Percentiles rank a stretch among this genome's conserved stretches.
Evolutionary conservation across 345 rosid genomes (phyloP).

Genomic region (Salix brachista): DNA sequence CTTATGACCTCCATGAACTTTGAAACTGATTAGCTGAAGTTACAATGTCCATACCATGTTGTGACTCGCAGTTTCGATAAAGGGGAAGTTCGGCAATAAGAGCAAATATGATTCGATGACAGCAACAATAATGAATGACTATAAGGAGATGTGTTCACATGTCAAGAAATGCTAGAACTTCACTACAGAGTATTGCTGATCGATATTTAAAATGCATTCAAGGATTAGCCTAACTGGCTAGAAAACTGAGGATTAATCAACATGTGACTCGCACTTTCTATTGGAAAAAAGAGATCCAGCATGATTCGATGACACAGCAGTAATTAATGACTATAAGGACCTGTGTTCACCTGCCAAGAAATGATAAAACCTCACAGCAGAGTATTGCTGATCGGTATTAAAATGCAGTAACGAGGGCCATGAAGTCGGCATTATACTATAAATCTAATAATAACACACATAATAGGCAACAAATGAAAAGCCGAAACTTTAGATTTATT

Average conservation of each 20-base stretch:
- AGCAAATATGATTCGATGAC: background rate
- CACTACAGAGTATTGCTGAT: background rate
- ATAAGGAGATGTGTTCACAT: background rate
- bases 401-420: background rate
- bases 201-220: background rate
- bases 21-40: constrained; percentile 20
- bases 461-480: background rate
- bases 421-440: background rate
- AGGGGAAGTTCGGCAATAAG: background rate
- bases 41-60: no score
- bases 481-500: background rate
- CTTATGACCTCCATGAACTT: constrained; percentile 11
- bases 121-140: background rate
- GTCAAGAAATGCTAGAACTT: background rate
- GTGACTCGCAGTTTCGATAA: background rate
- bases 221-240: background rate
- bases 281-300: background rate
- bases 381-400: background rate
- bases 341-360: background rate
- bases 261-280: background rate
- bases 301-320: background rate
- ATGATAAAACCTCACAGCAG: background rate
- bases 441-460: background rate
- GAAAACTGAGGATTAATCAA: background rate
- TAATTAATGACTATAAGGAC: background rate